Evolutionary conservation across 2,329 filamentous ascomycete species (phyloP).

Genomic region (Bipolaris sorokiniana): DNA sequence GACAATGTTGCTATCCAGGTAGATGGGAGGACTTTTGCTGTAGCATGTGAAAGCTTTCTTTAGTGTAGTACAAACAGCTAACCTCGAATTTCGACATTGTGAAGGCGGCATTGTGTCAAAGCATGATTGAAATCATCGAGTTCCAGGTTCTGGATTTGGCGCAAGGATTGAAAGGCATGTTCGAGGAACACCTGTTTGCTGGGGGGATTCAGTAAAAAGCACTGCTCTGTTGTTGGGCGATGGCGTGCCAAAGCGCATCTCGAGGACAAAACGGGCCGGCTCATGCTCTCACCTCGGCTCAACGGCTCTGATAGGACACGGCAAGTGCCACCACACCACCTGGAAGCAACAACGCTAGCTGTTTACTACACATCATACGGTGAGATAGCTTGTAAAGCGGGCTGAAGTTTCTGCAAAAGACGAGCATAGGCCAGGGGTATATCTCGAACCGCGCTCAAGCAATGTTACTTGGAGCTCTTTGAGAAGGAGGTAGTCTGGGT

Average conservation of each 20-base stretch:
- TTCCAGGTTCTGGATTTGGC: background rate
- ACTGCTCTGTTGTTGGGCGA: background rate
- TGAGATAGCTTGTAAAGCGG: background rate
- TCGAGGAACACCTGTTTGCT: background rate
- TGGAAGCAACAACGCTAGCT: background rate
- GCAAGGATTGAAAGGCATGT: background rate
- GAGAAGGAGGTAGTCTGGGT: background rate
- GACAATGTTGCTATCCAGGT: background rate
- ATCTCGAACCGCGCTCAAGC: background rate
- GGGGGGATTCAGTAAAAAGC: background rate
- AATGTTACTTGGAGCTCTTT: background rate
- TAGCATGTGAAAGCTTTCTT: background rate
- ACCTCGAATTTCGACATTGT: background rate
- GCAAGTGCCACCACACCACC: background rate
- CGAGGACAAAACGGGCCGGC: background rate
- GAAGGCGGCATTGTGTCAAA: background rate
- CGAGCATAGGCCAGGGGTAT: background rate
- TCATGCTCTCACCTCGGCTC: slow-evolving; percentile 1
- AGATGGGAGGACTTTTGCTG: background rate
- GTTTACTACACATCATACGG: background rate
- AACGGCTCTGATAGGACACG: background rate
- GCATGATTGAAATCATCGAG: background rate
- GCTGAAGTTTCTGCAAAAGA: background rate
- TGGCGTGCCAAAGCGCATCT: background rate
- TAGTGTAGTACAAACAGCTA: background rate